Evolutionary conservation across 2,329 filamentous ascomycete species (phyloP).

Genomic region (Sporothrix phasma): DNA sequence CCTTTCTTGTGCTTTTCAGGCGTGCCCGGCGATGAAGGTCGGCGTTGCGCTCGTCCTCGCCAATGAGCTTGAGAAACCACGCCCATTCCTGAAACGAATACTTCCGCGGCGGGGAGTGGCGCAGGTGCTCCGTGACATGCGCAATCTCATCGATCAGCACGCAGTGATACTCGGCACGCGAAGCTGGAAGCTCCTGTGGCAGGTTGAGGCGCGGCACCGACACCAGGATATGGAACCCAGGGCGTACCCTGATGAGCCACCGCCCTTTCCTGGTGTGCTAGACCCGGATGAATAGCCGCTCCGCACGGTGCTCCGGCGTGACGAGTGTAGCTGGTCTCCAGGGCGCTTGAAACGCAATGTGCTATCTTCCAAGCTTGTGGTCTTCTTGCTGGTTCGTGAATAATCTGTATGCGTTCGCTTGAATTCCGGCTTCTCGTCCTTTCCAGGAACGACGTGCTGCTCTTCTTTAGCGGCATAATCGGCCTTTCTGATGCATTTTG

Average conservation of each 20-base stretch:
- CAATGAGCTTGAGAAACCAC: conserved; percentile 71
- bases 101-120: conserved; percentile 44
- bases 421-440: neutral
- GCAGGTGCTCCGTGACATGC: conserved; percentile 53
- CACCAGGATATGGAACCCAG: conserved; percentile 11
- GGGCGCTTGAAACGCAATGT: neutral
- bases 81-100: conserved; percentile 84
- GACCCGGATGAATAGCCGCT: neutral
- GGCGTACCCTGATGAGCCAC: conserved; percentile 9
- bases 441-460: neutral
- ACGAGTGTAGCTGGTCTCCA: neutral
- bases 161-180: conserved; percentile 44
- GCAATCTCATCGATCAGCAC: conserved; percentile 65
- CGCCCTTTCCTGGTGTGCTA: neutral
- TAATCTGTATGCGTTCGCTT: neutral
- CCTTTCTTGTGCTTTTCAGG: neutral
- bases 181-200: conserved; percentile 30
- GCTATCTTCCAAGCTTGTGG: neutral
- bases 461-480: neutral
- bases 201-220: conserved; percentile 28
- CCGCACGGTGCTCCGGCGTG: neutral
- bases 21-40: conserved; percentile 37
- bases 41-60: conserved; percentile 47
- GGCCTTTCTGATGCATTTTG: neutral
- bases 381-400: neutral